phyloP scores from a whole-genome alignment of 2,329 filamentous ascomycete genomes.

The Fusarium coicis region DNA sequence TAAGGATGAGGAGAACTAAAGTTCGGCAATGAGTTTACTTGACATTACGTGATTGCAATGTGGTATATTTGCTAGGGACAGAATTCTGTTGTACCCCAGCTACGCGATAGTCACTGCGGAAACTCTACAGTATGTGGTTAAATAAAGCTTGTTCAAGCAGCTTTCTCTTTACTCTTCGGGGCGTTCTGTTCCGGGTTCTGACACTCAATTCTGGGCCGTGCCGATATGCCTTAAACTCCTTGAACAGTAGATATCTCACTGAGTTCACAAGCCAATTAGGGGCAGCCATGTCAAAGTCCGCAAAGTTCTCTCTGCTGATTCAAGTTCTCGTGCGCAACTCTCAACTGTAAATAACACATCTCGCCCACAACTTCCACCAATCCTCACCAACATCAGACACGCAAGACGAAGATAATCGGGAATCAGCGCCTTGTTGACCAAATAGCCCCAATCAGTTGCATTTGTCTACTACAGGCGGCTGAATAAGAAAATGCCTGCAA shows the following conservation, averaged over 20 bases:
- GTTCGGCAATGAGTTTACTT: rapidly evolving
- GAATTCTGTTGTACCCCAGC: too few species aligned
- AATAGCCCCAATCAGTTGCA: neutral
- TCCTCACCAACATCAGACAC: rapidly evolving
- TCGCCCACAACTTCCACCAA: neutral
- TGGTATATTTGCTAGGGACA: too few species aligned
- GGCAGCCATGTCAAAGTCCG: neutral
- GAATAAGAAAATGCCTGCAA: neutral
- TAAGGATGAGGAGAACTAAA: neutral
- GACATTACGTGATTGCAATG: neutral
- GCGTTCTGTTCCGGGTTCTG: rapidly evolving
- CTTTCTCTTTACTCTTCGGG: neutral
- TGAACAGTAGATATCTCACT: neutral
- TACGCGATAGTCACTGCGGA: neutral
- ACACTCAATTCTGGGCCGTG: too few species aligned
- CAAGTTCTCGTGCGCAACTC: neutral
- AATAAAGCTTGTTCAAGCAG: rapidly evolving
- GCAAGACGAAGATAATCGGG: rapidly evolving
- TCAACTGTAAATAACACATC: neutral
- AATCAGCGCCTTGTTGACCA: rapidly evolving
- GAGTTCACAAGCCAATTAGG: rapidly evolving
- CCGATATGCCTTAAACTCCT: rapidly evolving
- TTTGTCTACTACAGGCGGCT: neutral
- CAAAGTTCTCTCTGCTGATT: rapidly evolving
- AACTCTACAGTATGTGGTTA: rapidly evolving